Percentiles rank a stretch among this genome's conserved stretches.
These are phyloP conservation scores for Zygosaccharomyces lentus DNA, from an alignment of 805 yeast genomes.

Conservation along the genomic window DNA sequence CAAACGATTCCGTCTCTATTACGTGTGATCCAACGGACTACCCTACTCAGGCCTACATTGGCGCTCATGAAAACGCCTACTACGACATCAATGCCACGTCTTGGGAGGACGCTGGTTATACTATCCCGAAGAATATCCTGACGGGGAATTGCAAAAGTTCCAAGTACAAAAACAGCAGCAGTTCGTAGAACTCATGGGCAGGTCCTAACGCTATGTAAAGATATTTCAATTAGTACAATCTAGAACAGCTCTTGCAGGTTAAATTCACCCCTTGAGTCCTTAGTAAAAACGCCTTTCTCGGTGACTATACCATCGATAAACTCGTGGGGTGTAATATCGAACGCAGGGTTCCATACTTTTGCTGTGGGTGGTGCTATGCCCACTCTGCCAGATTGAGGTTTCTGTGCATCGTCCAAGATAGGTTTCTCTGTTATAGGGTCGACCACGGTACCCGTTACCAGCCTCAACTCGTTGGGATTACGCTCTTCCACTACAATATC, in stretches of 20 bases:
- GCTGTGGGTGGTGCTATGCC: slow-evolving; percentile 83
- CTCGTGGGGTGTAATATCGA: slow-evolving; percentile 84
- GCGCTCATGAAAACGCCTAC: slow-evolving; percentile 66
- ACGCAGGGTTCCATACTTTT: slow-evolving; percentile 92
- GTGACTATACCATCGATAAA: slow-evolving; percentile 87
- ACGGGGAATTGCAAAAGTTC: slow-evolving; percentile 47
- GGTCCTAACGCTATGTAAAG: slow-evolving; percentile 1
- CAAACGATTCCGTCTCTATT: slow-evolving; percentile 50
- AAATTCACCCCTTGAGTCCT: slow-evolving; percentile 49
- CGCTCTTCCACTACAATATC: slow-evolving; percentile 84
- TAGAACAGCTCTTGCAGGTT: slow-evolving; percentile 35
- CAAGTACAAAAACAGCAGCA: slow-evolving; percentile 13
- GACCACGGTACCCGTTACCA: slow-evolving; percentile 64
- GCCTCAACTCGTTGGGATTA: slow-evolving; percentile 72
- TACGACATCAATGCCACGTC: slow-evolving; percentile 60
- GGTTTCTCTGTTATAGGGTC: slow-evolving; percentile 27
- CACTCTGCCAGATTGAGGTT: slow-evolving; percentile 46
- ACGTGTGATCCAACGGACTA: slow-evolving; percentile 84
- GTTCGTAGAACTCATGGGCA: not conserved
- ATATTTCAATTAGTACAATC: not conserved
- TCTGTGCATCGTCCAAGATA: slow-evolving; percentile 23
- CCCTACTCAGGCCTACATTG: slow-evolving; percentile 84
- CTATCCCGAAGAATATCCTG: slow-evolving; percentile 57
- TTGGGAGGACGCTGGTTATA: slow-evolving; percentile 75
- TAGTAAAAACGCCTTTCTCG: slow-evolving; percentile 59